Base-by-base conservation (phyloP, 2,329 filamentous ascomycete genomes). In the Diaporthe nobilis region DNA sequence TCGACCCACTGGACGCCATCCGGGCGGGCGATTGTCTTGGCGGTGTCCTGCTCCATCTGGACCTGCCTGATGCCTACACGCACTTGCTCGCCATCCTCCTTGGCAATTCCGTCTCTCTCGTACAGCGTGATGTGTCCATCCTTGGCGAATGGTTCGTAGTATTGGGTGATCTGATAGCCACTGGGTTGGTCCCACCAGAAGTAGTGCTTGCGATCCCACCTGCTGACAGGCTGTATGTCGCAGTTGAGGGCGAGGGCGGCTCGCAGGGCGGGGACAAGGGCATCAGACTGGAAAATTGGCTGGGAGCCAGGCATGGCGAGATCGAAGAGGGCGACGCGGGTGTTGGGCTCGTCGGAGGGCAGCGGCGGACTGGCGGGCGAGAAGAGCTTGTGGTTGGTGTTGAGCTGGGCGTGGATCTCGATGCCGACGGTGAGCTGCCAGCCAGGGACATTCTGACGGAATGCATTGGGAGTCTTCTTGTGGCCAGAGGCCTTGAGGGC, bases 131-230 rank as follows among this genome's bases (percentile, higher is more conserved):
- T 87, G 53, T 87, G 85, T 2, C 97, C 97, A 80, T 95, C 88
- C 76, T 88, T 91, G 1, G 92, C 92, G 79, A 93, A 91, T 0
- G 92, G 92, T 75, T 92, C 87, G 83, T 98, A 98, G 86, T 96
- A 98, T 82, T 99, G 97, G 2, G 97, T 99, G 78, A 99, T 98
- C 84, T 99, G 97, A 84, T 99, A 99, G 0, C 97, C 97, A 0
- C 95, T 91, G 0, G 97, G 97, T 84, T 99, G 97, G 84, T 99
- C 97, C 91, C 97, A 98, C 87, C 98, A 98, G 85, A 99, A 98
- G 85, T 99, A 99, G 84, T 99, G 97, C 84, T 99, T 99, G 78
- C 97, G 90, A 84, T 99, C 97, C 85, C 98, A 99, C 72, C 91
- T 91, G 83, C 95, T 98, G 79, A 91, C 89, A 1, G 85, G 87